phyloP scores from a whole-genome alignment of 768 basidiomycete species.

The Wakefieldia striispora region DNA sequence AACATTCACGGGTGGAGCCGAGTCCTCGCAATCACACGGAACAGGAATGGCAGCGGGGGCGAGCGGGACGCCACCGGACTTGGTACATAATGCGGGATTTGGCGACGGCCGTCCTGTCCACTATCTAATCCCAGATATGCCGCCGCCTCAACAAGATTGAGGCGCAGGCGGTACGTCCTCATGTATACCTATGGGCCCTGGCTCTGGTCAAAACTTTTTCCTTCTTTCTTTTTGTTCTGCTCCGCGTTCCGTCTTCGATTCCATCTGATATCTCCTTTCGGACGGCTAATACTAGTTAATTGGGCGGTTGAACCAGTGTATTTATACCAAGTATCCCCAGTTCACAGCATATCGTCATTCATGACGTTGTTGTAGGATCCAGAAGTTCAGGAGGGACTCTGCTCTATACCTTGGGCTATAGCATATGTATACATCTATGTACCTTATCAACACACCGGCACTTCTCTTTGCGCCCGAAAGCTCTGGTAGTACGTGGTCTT shows the following conservation, averaged over 20 bases:
- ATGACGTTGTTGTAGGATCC: conserved; percentile 2
- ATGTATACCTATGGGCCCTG: not conserved
- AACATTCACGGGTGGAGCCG: conserved; percentile 18
- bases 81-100: conserved; percentile 45
- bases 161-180: conserved; percentile 2
- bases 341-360: conserved; percentile 1
- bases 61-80: conserved; percentile 15
- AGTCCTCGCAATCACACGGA: conserved; percentile 30
- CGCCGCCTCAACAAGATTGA: conserved; percentile 33
- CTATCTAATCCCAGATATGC: conserved; percentile 62
- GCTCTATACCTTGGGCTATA: no score
- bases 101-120: conserved; percentile 48
- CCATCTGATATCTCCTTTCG: conserved; percentile 7
- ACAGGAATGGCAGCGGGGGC: conserved; percentile 12
- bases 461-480: no score
- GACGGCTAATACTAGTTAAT: not conserved
- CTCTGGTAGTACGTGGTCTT: no score
- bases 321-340: conserved; percentile 3
- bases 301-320: not conserved
- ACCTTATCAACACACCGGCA: no score
- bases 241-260: conserved; percentile 1
- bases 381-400: not conserved
- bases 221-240: not conserved
- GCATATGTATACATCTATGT: no score
- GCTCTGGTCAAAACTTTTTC: not conserved